Conservation (phyloP, 352 stramenopile genomes). For the Pythium apleroticum region DNA sequence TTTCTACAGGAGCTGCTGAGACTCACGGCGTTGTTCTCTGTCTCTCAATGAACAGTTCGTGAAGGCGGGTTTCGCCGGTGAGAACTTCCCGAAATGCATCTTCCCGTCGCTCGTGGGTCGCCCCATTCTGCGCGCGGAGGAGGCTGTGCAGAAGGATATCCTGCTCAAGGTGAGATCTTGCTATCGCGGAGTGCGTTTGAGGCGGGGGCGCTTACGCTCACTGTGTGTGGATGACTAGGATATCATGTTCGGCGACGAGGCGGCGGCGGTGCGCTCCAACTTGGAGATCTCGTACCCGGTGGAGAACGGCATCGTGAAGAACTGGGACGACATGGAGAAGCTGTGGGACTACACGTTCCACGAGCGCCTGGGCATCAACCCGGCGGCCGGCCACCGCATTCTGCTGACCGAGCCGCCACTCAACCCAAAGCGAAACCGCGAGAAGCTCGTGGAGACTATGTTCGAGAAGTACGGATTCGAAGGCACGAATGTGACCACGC, state of each 20-base stretch:
- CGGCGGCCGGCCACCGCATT: conserved; percentile 77
- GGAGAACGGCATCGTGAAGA: conserved; percentile 96
- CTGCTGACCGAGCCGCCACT: conserved; percentile 92
- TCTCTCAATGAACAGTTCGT: conserved; percentile 64
- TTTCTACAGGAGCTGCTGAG: not conserved
- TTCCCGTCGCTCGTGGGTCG: conserved; percentile 94
- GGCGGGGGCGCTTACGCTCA: not conserved
- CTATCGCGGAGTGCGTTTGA: too few species aligned
- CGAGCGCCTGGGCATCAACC: conserved; percentile 81
- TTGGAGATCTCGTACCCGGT: conserved; percentile 91
- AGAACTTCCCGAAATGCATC: conserved; percentile 94
- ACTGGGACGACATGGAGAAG: conserved; percentile 97
- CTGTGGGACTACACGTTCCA: conserved; percentile 97
- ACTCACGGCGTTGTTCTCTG: conserved; percentile 1
- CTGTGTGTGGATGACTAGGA: conserved; percentile 53
- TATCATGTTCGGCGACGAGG: conserved; percentile 96
- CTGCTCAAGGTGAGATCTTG: conserved; percentile 61
- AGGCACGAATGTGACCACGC: conserved; percentile 88
- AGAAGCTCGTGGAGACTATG: conserved; percentile 92
- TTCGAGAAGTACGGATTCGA: conserved; percentile 94
- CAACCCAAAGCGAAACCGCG: conserved; percentile 91
- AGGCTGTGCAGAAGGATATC: conserved; percentile 85
- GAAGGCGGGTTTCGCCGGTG: conserved; percentile 93
- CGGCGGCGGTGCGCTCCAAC: conserved; percentile 80
- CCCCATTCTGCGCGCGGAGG: conserved; percentile 93